Evolutionary conservation across 257 asterid species (phyloP), one percentile per base, ranked within the genome.

Genomic region (Solanum chmielewskii): DNA sequence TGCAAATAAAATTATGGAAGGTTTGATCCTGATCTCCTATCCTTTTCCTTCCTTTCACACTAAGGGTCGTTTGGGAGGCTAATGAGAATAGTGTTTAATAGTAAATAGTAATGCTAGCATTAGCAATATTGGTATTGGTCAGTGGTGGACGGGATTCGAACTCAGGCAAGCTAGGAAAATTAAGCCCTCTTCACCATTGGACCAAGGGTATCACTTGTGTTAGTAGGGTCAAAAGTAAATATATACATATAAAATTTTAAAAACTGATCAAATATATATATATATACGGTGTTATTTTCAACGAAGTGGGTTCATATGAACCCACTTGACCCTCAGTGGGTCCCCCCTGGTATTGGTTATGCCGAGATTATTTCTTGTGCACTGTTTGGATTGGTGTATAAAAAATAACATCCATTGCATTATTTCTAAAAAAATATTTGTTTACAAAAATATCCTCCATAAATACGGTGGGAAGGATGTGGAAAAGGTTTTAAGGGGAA

Each of bases 1-100:
- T 39, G 37, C 91, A 27, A 89, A 90, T 33, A 86, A 90, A 74
- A 33, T 21, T 52, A 83, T 76, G 83, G 81, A 88, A 91, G 96
- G 96, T 92, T 73, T 86, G 84, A 42, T 68, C 81, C 62, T 66
- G 78, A 39, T 42, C 64, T 47, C 62, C 81, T 64, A n/a, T 64
- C 59, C 41, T 25, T 69, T 20, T 69, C 66, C 21, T 68, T 29
- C 45, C 86, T 66, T 66, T 42, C 64, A 85, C 13, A 81, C 31
- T 31, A 29, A 74, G 11, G 45, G 44, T 27, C 3, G 2, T 69
- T 69, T 14, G 6, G 39, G 15, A 69, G 23, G 76, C 23, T 70
- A 16, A 31, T 70, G 20, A 31, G 23, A 69, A 69, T 68, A 69
- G 41, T 69, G 12, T 66, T 66, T 0, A 27, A 27, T 66, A 25